A percentile compares a stretch with the other conserved stretches of the same genome.
phyloP scores from a whole-genome alignment of 2,329 filamentous ascomycete species.

The Colletotrichum sp. region DNA sequence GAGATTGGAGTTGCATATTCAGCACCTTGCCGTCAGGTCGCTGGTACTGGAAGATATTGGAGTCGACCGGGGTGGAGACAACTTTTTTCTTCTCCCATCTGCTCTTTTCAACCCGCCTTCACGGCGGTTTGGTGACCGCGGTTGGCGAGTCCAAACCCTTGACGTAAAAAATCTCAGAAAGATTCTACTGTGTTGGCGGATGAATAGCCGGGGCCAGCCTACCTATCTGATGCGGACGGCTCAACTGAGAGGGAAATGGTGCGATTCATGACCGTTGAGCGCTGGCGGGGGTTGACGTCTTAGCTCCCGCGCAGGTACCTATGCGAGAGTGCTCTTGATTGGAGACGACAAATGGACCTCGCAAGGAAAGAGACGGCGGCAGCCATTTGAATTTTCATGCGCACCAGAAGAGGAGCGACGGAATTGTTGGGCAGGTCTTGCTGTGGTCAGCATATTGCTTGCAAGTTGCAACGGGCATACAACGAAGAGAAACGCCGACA shows the following conservation, averaged over 20 bases:
- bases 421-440: not conserved
- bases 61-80: not conserved
- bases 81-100: not conserved
- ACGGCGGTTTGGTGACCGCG: not conserved
- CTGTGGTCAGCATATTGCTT: not conserved
- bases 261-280: not conserved
- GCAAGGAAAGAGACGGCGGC: not conserved
- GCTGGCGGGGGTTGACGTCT: not conserved
- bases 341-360: not conserved
- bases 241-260: not conserved
- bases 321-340: not conserved
- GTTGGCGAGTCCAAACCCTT: not conserved
- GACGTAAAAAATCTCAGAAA: not conserved
- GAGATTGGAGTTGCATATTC: conserved; percentile 13
- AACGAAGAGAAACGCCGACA: not conserved
- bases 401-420: not conserved
- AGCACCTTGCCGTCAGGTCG: conserved; percentile 7
- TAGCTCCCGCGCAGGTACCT: not conserved
- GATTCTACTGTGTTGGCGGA: not conserved
- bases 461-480: not conserved
- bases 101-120: not conserved
- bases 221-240: not conserved
- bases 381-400: not conserved
- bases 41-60: conserved; percentile 4
- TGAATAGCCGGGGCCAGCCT: not conserved